Percentiles rank a stretch among this genome's conserved stretches.
phyloP scores from a whole-genome alignment of 23 red algal genomes.

The Gracilariopsis chorda region DNA sequence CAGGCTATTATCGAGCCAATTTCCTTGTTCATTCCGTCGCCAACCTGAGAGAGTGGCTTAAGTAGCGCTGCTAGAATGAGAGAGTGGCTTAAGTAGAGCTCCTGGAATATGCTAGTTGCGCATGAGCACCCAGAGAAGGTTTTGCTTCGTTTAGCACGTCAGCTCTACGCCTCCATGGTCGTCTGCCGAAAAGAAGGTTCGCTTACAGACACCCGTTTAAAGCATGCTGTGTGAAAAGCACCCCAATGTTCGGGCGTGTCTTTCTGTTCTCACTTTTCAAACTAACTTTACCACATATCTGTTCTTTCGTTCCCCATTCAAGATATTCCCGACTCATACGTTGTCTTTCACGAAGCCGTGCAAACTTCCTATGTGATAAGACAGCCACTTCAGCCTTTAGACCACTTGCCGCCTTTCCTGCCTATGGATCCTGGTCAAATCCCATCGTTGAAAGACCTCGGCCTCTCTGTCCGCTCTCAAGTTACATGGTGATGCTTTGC shows the following conservation, averaged over 20 bases:
- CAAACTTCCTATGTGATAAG: slow-evolving; percentile 51
- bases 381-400: slow-evolving; percentile 47
- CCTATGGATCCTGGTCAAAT: slow-evolving; percentile 63
- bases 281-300: slow-evolving; percentile 82
- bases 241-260: slow-evolving; percentile 58
- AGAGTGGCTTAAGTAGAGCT: too few species aligned
- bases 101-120: slow-evolving; percentile 84
- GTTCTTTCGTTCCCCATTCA: slow-evolving; percentile 77
- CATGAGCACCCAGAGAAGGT: slow-evolving; percentile 80
- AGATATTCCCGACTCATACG: slow-evolving; percentile 89
- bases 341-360: slow-evolving; percentile 75
- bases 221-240: slow-evolving; percentile 47
- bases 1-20: slow-evolving; percentile 81
- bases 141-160: slow-evolving; percentile 64
- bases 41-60: slow-evolving; percentile 61
- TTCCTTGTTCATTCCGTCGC: slow-evolving; percentile 87
- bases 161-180: slow-evolving; percentile 45
- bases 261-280: slow-evolving; percentile 69
- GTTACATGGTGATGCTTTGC: too few species aligned
- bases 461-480: slow-evolving; percentile 28
- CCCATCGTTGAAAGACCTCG: slow-evolving; percentile 80
- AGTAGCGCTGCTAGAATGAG: slow-evolving; percentile 44
- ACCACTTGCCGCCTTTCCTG: slow-evolving; percentile 48
- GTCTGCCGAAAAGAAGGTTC: slow-evolving; percentile 87
- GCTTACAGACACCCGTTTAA: slow-evolving; percentile 61